Base-by-base conservation (phyloP, 2,329 filamentous ascomycete species). In the Phyllosticta citrichinensis region DNA sequence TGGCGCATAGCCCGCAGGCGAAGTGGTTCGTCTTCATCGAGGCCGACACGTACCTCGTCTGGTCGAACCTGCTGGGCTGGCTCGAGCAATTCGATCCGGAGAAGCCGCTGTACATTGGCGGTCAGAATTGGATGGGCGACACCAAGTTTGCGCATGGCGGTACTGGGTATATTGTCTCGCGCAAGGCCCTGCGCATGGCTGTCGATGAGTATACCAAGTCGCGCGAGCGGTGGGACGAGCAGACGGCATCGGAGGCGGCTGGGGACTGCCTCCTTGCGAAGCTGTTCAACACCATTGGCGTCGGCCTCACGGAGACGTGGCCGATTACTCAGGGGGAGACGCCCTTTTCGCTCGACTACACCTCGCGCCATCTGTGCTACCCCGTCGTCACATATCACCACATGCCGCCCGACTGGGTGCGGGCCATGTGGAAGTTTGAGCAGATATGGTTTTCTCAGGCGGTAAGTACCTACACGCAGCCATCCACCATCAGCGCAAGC, bases 321-420 rank as follows among this genome's bases (percentile, higher is more conserved):
- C 77, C 77, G 0, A 74, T 78, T 63, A 70, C 79, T 53, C 77
- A 79, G 64, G 74, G 75, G 58, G 76, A 77, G 64, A 75, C 74
- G 8, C 74, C 75, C 8, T 71, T 70, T 30, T 73, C 73, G 0
- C 66, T 79, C 57, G 71, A 77, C 58, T 78, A 72, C 0, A 67
- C 70, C 3, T 3, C 64, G 64, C 17, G 63, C 53, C 55, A 73
- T 1, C 79, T 77, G 76, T 79, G 77, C 64, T 69, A 66, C 40
- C 75, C 77, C 6, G 73, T 72, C 8, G 67, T 79, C 3, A 76
- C 74, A 5, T 75, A 73, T 64, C 74, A 76, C 60, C 73, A 75
- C 59, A 69, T 75, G 27, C 69, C 70, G 10, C 66, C 73, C 1
- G 60, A 66, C 5, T 71, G 73, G 57, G 73, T 75, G n/a, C 67